Base-by-base conservation (phyloP, 2,329 filamentous ascomycete genomes). In the Aspergillus pseudoviridinutans region DNA sequence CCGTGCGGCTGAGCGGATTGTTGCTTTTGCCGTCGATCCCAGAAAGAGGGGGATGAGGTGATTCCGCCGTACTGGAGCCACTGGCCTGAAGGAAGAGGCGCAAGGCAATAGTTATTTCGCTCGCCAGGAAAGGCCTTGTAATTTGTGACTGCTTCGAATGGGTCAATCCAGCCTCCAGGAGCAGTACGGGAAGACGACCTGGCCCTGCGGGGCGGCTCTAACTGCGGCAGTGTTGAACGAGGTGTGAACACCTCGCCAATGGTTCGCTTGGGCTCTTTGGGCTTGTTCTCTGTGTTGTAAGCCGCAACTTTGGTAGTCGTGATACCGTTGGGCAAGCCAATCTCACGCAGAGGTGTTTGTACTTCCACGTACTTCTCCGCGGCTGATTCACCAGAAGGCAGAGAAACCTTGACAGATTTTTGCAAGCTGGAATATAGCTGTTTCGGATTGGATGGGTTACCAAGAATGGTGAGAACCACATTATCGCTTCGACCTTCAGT, bases 351-450 rank as follows among this genome's bases (percentile, higher is more conserved):
- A 10, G 82, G 77, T 29, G 78, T 64, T 22, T 74, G 74, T 27
- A 80, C 71, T 56, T 79, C 75, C 49, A 78, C 72, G 27, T 66
- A 65, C 25, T 70, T 67, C 53, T 65, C 62, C 6, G 68, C 62
- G 8, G 75, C 71, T 12, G 73, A 67, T 32, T 76, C 74, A 14
- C 76, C 67, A 6, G 71, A 72, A 24, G 71, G 66, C 47, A 70
- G 51, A n/a, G 70, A 67, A 27, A 71, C 64, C 41, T 69, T 69
- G 49, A 70, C 64, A 1, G 73, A 71, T 55, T 83, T 80, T 62
- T 89, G 90, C 51, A 96, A 79, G 72, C 92, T 96, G 3, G 93
- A 96, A 71, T 94, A 97, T 3, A 97, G 79, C 59, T 93, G 89
- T 64, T 87, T 88, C 38, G 89, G 83, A 49, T 86, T 86, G 1